Evolutionary conservation across 148 eudicot genomes (phyloP).

Genomic region (Heliamphora exappendiculata): DNA sequence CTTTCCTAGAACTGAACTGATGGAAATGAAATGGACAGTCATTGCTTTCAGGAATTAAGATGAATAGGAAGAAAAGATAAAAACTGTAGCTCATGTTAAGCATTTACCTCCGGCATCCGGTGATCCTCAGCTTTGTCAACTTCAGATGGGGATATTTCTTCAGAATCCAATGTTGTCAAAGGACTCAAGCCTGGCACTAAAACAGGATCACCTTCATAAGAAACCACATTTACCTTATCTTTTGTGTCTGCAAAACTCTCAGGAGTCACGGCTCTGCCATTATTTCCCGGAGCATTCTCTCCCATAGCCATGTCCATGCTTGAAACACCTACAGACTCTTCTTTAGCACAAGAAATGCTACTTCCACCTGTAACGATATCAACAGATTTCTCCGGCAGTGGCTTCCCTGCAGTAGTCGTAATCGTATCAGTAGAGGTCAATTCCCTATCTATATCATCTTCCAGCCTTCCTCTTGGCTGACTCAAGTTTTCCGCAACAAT

Average conservation of each 20-base stretch:
- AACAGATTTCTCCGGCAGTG: neutral
- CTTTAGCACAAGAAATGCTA: neutral
- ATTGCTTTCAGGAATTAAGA: neutral
- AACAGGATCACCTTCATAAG: conserved; percentile 20
- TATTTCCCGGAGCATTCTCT: neutral
- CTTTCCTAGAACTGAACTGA: neutral
- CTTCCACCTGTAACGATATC: conserved; percentile 6
- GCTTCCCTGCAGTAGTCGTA: neutral
- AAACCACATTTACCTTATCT: conserved; percentile 14
- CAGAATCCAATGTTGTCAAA: conserved; percentile 5
- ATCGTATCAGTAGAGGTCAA: neutral
- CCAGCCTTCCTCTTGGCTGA: neutral
- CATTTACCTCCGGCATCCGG: conserved; percentile 25
- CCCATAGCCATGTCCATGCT: neutral
- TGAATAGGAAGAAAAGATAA: neutral
- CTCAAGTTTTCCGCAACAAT: conserved; percentile 13
- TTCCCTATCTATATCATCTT: neutral
- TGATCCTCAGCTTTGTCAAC: conserved; percentile 14
- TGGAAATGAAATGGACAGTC: neutral
- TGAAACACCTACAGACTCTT: neutral
- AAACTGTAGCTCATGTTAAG: neutral
- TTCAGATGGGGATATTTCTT: conserved; percentile 10
- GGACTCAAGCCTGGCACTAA: conserved; percentile 23
- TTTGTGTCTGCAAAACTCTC: neutral
- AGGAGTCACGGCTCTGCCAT: conserved; percentile 9